Base-by-base conservation (phyloP, 345 rosid species). In the Salix suchowensis region DNA sequence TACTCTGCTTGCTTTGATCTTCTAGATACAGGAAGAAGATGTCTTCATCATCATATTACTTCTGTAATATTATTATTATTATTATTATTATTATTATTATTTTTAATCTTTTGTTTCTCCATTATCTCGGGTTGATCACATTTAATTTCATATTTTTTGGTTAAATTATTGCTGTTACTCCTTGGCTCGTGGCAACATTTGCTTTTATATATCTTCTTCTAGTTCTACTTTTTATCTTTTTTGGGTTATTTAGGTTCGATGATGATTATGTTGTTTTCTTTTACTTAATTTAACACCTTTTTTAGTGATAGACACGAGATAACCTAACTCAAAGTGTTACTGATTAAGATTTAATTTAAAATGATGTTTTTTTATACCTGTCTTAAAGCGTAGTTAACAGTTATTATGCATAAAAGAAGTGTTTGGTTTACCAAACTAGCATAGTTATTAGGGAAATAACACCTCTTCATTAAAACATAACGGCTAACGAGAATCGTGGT, bases 1-100 rank as follows among this genome's bases (percentile, higher is more conserved):
- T 84, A 76, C 18, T 14, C 76, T 84, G 77, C 18, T 87, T 1
- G 86, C 85, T 44, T 52, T 88, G 79, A 78, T 87, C 32, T 82
- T 88, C 78, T 91, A 87, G 84, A 71, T 67, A 36, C 50, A 54
- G 19, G 14, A 6, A 5, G 36, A 10, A 8, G 23, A 16, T 23
- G 28, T 18, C 26, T 15, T 18, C 12, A 21, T 13, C 12, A 21
- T 76, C 26, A 67, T 67, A 24, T 37, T 34, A 1, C 28, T 32
- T 12, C 42, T 68, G 68, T 30, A 26, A 15, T 70, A 13, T 16
- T 70, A 13, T 66, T 21, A 15, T 62, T 32, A 46, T 71, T 79
- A 30, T 30, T 30, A 34, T 76, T 70, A 13, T 16, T 70, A 13
- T 66, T 21, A 15, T 62, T 32, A 46, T 71, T 79, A 30, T 30